These are phyloP conservation scores for Phlegmacium glaucopus DNA, from an alignment of 768 basidiomycete genomes.

Conservation along the genomic window DNA sequence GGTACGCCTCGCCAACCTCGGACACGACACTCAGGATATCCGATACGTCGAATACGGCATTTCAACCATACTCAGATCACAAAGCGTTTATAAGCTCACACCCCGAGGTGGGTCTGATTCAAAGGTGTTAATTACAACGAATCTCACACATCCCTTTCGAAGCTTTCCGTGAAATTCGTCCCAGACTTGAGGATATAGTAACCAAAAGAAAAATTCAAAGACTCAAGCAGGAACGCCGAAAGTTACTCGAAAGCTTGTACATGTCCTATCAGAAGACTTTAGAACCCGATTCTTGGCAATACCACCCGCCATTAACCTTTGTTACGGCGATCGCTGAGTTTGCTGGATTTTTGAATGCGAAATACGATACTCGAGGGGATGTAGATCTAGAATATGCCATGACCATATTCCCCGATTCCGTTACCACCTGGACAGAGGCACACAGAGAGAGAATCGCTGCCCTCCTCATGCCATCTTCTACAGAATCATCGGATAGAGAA, in stretches of 20 bases:
- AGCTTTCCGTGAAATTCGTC: conserved; percentile 16
- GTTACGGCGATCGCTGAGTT: conserved; percentile 11
- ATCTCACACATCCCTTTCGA: neutral
- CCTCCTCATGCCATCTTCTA: conserved; percentile 6
- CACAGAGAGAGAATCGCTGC: conserved; percentile 8
- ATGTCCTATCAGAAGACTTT: conserved; percentile 13
- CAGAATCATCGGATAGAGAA: conserved; percentile 1
- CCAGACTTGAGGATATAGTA: conserved; percentile 13
- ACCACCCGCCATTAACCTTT: conserved; percentile 9
- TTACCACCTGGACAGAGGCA: conserved; percentile 11
- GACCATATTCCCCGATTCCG: conserved; percentile 12
- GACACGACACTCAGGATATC: conserved; percentile 16
- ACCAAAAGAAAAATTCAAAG: conserved; percentile 7
- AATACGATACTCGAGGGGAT: conserved; percentile 12
- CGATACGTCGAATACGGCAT: conserved; percentile 9
- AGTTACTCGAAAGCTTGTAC: conserved; percentile 13
- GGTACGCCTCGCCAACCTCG: conserved; percentile 12
- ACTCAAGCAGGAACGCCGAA: conserved; percentile 13
- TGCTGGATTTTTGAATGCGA: conserved; percentile 11
- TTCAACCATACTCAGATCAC: conserved; percentile 7
- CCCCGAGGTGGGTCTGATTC: conserved; percentile 6
- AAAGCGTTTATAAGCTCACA: conserved; percentile 9
- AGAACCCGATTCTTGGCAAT: conserved; percentile 16
- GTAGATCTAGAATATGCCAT: conserved; percentile 9
- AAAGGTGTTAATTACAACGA: neutral